These are phyloP conservation scores for Podaxis pistillaris DNA, from an alignment of 768 basidiomycete species.

Conservation along the genomic window DNA sequence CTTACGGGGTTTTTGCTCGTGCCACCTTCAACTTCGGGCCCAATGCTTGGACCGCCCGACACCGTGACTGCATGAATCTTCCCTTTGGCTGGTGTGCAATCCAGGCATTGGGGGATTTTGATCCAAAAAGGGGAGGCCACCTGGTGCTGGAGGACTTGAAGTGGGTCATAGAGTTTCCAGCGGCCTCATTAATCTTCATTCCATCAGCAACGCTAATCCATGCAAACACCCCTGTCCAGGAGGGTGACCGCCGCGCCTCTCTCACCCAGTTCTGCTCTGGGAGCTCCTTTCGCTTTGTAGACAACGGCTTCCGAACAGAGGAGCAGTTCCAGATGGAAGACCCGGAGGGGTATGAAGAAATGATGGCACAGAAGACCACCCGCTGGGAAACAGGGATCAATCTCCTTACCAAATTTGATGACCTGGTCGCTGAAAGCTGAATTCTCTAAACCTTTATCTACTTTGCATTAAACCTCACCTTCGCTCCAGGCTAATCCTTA, in stretches of 20 bases:
- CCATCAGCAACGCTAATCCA: background rate
- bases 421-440: too few relatives aligned
- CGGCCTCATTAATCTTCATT: background rate
- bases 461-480: too few relatives aligned
- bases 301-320: slow-evolving; percentile 1
- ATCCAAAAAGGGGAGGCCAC: background rate
- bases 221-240: too few relatives aligned
- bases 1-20: background rate
- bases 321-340: background rate
- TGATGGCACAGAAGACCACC: too few relatives aligned
- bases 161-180: background rate
- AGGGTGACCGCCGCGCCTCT: background rate
- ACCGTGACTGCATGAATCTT: background rate
- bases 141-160: background rate
- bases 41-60: background rate
- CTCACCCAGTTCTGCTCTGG: slow-evolving; percentile 3
- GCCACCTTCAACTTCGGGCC: slow-evolving; percentile 8
- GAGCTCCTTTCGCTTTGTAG: background rate
- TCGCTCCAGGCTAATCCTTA: too few relatives aligned
- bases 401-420: too few relatives aligned
- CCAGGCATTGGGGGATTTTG: background rate
- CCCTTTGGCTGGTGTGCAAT: slow-evolving; percentile 5
- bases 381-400: too few relatives aligned
- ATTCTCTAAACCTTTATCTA: too few relatives aligned
- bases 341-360: too few relatives aligned